A percentile compares a stretch with the other conserved stretches of the same genome.
phyloP scores from a whole-genome alignment of 495 filamentous ascomycete genomes.

The Penicillium robsamsonii region DNA sequence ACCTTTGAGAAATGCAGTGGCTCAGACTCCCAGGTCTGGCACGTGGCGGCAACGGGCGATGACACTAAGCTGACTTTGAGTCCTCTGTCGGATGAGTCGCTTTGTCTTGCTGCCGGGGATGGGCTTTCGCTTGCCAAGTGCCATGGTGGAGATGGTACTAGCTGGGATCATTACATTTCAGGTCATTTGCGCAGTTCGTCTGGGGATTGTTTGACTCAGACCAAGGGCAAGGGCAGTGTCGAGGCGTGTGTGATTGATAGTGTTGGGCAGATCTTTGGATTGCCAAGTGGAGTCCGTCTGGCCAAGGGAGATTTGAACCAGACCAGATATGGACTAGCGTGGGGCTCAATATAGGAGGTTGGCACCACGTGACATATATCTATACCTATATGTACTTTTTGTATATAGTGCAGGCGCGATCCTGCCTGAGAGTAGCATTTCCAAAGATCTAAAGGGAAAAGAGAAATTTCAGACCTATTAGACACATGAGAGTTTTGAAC shows the following conservation, averaged over 20 bases:
- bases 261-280: conserved; percentile 32
- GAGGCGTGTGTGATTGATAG: conserved; percentile 19
- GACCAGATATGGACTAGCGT: background rate
- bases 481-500: too few relatives aligned
- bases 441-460: too few relatives aligned
- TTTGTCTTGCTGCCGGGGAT: conserved; percentile 20
- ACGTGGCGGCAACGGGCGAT: conserved; percentile 10
- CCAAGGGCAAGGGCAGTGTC: conserved; percentile 6
- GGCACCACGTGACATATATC: too few relatives aligned
- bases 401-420: too few relatives aligned
- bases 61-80: conserved; percentile 22
- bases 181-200: conserved; percentile 27
- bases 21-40: conserved; percentile 30
- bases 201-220: conserved; percentile 26
- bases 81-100: conserved; percentile 22
- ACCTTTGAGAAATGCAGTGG: conserved; percentile 27
- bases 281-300: conserved; percentile 30
- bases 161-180: conserved; percentile 28
- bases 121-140: conserved; percentile 18
- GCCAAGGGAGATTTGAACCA: background rate
- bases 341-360: background rate
- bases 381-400: too few relatives aligned
- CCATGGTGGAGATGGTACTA: conserved; percentile 9
- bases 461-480: too few relatives aligned
- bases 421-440: too few relatives aligned